These are phyloP conservation scores for Leccinellum luteum DNA, from an alignment of 768 basidiomycete genomes.

Conservation along the genomic window DNA sequence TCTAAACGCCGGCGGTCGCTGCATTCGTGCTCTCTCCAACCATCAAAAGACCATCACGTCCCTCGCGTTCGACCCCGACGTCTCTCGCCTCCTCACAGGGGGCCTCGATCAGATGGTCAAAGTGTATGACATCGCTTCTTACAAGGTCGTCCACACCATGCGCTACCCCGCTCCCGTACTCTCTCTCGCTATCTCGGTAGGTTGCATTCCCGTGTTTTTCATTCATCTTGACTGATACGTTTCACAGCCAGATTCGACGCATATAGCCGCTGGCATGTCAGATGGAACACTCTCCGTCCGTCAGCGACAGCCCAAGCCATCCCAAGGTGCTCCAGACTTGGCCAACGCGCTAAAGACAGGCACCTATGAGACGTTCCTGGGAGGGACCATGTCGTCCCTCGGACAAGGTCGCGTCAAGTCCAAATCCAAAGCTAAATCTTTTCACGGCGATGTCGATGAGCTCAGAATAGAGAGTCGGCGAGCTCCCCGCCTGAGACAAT, in stretches of 20 bases:
- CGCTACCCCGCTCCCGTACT: constrained; percentile 93
- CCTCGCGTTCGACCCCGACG: constrained; percentile 73
- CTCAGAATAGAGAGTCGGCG: constrained; percentile 72
- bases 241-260: constrained; percentile 88
- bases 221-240: constrained; percentile 5
- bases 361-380: constrained; percentile 67
- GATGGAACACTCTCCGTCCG: constrained; percentile 98
- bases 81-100: constrained; percentile 81
- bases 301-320: constrained; percentile 73
- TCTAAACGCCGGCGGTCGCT: constrained; percentile 85
- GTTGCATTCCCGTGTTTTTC: constrained; percentile 1
- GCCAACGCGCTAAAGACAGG: constrained; percentile 46
- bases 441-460: constrained; percentile 67
- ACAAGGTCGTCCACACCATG: constrained; percentile 98
- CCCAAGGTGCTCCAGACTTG: constrained; percentile 45
- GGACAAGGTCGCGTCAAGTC: constrained; percentile 53
- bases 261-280: constrained; percentile 95
- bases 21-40: constrained; percentile 89
- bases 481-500: constrained; percentile 72
- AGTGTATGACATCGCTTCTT: constrained; percentile 92
- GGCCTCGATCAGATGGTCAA: constrained; percentile 98
- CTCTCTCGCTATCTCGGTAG: constrained; percentile 85
- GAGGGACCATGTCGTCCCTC: constrained; percentile 49
- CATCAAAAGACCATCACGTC: constrained; percentile 98
- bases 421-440: constrained; percentile 46